Base-by-base conservation (phyloP, 2,329 filamentous ascomycete genomes). In the Paraphaeosphaeria sporulosa region DNA sequence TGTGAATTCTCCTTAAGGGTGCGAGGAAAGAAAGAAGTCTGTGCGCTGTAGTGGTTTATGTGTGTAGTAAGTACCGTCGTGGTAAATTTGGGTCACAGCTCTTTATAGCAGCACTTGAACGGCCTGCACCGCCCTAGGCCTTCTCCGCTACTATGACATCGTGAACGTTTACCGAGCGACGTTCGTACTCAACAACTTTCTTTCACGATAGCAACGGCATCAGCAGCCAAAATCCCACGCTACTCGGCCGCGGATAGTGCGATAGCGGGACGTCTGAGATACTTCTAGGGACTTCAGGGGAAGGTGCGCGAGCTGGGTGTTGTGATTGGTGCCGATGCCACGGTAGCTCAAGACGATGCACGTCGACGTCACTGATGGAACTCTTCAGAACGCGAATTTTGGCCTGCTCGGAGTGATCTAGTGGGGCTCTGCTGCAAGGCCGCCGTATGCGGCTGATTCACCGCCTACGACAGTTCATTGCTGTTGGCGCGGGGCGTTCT, bases 81-180 rank as follows among this genome's bases (percentile, higher is more conserved):
- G 19, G 48, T 27, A 17, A 19, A 9, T 30, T 25, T 25, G 12
- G 17, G 38, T n/a, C 40, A 32, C 19, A 19, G 13, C 25, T 27
- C 54, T 64, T 62, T 61, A 64, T 64, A 59, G 42, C 27, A 23
- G 54, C 36, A 21, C 34, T 23, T 50, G 13, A 2, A n/a, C 23
- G 15, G 19, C 4, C 30, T 1, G 23, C 7, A 23, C 23, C 23
- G 23, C 15, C n/a, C 47, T 43, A 27, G 32, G 43, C 51, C 52
- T 49, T 50, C 59, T 47, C 58, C 64, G 57, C 61, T 54, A 55
- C 19, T 61, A 66, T 66, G 64, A 66, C 59, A 64, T 66, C 47
- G 44, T 47, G 44, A n/a, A 30, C 43, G 49, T 56, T 38, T 58
- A 44, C 42, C n/a, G 12, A 32, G 43, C 43, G 19, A 25, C 43